Base-by-base conservation (phyloP, 176 grass and related monocot genomes). In the Oryza nivara region DNA sequence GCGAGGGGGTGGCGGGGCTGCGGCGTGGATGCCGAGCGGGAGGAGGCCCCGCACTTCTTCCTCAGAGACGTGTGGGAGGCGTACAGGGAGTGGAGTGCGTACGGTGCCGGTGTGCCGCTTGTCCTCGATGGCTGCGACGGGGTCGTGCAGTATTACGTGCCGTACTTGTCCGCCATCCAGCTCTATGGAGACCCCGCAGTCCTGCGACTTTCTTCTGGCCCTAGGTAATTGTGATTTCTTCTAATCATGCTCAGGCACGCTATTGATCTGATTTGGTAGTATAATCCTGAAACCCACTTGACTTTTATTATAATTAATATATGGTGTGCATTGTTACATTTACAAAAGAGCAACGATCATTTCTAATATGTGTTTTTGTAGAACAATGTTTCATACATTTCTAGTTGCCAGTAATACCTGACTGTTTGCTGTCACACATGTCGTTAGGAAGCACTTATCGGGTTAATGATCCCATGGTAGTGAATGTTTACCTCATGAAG, bases 21-120 rank as follows among this genome's bases (percentile, higher is more conserved):
- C 49, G 61, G 67, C 40, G 26, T 61, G 5, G 75, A 48, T 48
- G 56, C 46, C 7, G 44, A 54, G 43, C 81, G 49, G 23, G 76
- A 71, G n/a, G 76, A 71, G n/a, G 76, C 23, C 23, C 81, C 77
- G 20, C 67, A 81, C 70, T 91, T 88, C 78, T 47, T 49, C 5
- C 81, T 91, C 34, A 26, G 81, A 6, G 85, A 91, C 41, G 34
- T 85, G 13, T 91, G 89, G 89, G 85, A 87, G 41, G 78, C 85
- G 16, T 91, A 84, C 47, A 87, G 70, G 85, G 89, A 91, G 64
- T 91, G 81, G 81, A 91, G 89, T 45, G 89, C 81, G 1, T 91
- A 85, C 80, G 89, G 89, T 66, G 85, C 72, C 6, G 85, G 89
- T 32, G 69, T 88, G 54, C 81, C 85, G 17, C 60, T 88, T 54